Base-by-base conservation (phyloP, 495 filamentous ascomycete species). In the Aspergillus olivimuriae region DNA sequence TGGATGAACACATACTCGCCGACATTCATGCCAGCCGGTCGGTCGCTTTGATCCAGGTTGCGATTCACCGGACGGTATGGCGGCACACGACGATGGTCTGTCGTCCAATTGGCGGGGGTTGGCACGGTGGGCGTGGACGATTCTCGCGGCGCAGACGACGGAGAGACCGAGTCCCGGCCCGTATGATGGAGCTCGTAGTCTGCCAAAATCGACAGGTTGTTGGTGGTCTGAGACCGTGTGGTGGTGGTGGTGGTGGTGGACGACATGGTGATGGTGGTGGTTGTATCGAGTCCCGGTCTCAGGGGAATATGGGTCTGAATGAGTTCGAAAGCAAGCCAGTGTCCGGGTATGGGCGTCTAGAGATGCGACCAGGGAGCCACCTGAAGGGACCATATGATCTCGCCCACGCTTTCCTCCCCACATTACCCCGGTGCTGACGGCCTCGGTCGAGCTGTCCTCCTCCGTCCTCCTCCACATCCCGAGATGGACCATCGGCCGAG, bases 101-200 rank as follows among this genome's bases (percentile, higher is more conserved):
- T 55, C 1, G 69, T 65, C 76, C 72, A 78, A 38, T 62, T 45
- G 10, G 45, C 20, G 17, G 60, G 52, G 19, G 19, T 24, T 16
- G 31, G 46, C 4, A 17, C 43, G 32, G 18, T 48, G 39, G n/a
- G 34, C n/a, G 46, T 20, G 14, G 12, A 12, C 3, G 7, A 7
- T 38, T 54, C 51, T n/a, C n/a, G n/a, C n/a, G n/a, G n/a, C n/a
- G n/a, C 11, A 28, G 24, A 28, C 24, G 24, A 28, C 24, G 24
- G 11, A 11, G 24, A 28, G 24, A 28, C 24, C 11, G 11, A 5
- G 5, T 5, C 24, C 24, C 43, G 35, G 8, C 55, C 44, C 39
- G 61, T 62, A 52, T 74, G 61, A 26, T 68, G 65, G 24, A 76
- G 52, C 31, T 71, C 65, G 60, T 77, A 76, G 55, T 77, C 73